Conservation (phyloP, 805 yeast species). For the Schwanniomyces pseudopolymorphus region DNA sequence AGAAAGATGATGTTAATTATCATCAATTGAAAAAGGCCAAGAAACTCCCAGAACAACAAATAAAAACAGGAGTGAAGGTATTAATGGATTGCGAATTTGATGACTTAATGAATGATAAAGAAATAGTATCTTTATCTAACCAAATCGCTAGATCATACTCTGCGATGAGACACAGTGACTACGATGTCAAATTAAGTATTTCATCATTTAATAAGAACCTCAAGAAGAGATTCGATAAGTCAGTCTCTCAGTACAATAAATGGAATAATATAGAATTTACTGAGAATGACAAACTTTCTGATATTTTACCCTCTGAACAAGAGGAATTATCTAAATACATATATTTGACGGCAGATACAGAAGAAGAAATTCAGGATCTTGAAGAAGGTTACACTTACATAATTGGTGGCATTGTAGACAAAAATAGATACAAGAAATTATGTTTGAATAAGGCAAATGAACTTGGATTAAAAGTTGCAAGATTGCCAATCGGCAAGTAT, state of each 20-base stretch:
- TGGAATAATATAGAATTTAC: conserved; percentile 69
- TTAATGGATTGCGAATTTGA: conserved; percentile 92
- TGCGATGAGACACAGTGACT: conserved; percentile 61
- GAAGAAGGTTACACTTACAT: conserved; percentile 75
- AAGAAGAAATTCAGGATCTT: conserved; percentile 60
- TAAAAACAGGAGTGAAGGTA: conserved; percentile 49
- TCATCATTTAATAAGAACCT: conserved; percentile 67
- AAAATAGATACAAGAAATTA: conserved; percentile 79
- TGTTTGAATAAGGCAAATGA: conserved; percentile 80
- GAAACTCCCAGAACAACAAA: conserved; percentile 44
- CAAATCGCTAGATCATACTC: conserved; percentile 85
- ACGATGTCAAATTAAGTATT: conserved; percentile 58
- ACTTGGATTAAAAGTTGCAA: conserved; percentile 68
- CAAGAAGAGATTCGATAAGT: conserved; percentile 64
- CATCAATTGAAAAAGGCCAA: conserved; percentile 22
- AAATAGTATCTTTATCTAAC: conserved; percentile 64
- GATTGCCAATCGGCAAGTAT: conserved; percentile 84
- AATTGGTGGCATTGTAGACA: conserved; percentile 95
- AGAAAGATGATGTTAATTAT: conserved; percentile 29
- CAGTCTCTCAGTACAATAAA: conserved; percentile 53
- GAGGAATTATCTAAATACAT: conserved; percentile 44
- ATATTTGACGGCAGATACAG: conserved; percentile 87
- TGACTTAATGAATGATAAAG: conserved; percentile 78
- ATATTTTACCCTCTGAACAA: conserved; percentile 22
- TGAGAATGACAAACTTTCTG: conserved; percentile 32